Evolutionary conservation across 225 moss, liverwort and hornwort species (phyloP).

Genomic region (Pleurozium schreberi): DNA sequence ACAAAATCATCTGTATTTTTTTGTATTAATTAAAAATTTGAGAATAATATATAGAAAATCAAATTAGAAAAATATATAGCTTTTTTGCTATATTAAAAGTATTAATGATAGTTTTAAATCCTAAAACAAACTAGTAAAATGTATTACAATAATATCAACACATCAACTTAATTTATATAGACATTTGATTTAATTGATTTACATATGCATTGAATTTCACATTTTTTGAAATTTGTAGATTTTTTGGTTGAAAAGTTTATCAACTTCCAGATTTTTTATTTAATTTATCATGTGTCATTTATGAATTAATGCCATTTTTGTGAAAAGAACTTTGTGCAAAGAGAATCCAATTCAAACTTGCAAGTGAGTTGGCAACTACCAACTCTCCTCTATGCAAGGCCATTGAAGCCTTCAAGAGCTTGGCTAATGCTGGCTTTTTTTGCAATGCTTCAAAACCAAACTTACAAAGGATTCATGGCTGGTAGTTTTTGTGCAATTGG

Average conservation of each 20-base stretch:
- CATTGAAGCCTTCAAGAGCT: neutral
- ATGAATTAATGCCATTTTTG: neutral
- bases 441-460: neutral
- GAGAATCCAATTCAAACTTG: neutral
- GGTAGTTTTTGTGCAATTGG: neutral
- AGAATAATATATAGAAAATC: no score
- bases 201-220: neutral
- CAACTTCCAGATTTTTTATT: neutral
- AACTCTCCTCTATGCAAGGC: neutral
- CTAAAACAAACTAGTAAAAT: neutral
- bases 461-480: neutral
- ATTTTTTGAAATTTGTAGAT: neutral
- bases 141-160: neutral
- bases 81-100: neutral
- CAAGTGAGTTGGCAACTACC: neutral
- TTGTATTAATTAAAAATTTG: neutral
- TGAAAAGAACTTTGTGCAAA: neutral
- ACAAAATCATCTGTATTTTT: neutral
- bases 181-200: neutral
- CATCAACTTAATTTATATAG: neutral
- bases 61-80: neutral
- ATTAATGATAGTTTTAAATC: neutral
- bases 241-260: neutral
- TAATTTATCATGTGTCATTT: neutral
- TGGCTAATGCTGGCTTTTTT: neutral